Conservation (phyloP, 1,284 basidiomycete species). For the Acaromyces ingoldii region DNA sequence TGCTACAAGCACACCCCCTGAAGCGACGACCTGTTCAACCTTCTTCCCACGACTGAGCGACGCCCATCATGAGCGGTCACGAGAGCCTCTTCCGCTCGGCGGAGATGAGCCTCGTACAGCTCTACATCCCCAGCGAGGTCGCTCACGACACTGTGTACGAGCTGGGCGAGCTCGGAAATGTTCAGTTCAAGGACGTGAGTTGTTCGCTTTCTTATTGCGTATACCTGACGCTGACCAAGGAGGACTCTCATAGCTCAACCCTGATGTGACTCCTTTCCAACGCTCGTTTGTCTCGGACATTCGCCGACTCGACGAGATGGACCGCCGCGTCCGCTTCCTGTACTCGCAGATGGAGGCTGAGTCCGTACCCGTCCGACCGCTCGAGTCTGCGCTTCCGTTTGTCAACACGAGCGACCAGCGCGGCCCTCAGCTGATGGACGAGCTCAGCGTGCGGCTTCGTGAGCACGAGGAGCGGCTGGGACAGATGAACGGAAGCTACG, state of each 20-base stretch:
- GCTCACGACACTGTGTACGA: conserved; percentile 93
- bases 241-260: conserved; percentile 67
- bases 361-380: conserved; percentile 64
- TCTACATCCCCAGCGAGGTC: conserved; percentile 95
- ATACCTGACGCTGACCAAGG: not conserved
- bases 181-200: conserved; percentile 94
- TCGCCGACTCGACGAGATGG: conserved; percentile 90
- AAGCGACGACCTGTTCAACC: not conserved
- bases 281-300: conserved; percentile 96
- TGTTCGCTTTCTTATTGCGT: not conserved
- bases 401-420: conserved; percentile 54
- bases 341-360: conserved; percentile 76
- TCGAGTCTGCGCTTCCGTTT: conserved; percentile 49
- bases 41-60: not conserved
- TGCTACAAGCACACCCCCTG: too few species aligned
- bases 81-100: conserved; percentile 50
- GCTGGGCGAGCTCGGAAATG: conserved; percentile 88
- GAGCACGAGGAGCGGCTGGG: conserved; percentile 80
- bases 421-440: conserved; percentile 84
- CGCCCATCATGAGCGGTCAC: conserved; percentile 14
- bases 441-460: conserved; percentile 77
- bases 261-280: conserved; percentile 93
- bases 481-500: conserved; percentile 93
- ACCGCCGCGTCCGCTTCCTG: conserved; percentile 87
- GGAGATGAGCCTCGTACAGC: conserved; percentile 89